Evolutionary conservation across 1,139 yeast species (phyloP).

Genomic region (Blastobotrys arbuscula): DNA sequence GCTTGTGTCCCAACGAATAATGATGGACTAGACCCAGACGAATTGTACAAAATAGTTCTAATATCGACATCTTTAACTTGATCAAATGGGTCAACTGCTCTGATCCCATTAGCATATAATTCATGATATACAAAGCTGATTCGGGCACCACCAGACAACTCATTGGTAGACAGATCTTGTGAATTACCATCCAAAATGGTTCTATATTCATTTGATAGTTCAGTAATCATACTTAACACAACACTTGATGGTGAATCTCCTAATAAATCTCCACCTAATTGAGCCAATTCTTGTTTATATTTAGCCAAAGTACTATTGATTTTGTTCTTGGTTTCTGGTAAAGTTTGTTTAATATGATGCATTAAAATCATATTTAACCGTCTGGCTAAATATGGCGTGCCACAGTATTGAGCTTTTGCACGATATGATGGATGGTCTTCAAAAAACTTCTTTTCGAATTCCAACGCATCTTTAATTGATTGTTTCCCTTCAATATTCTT

Average conservation of each 20-base stretch:
- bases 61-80: slow-evolving; percentile 95
- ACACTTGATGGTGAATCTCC: slow-evolving; percentile 85
- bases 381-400: slow-evolving; percentile 94
- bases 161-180: slow-evolving; percentile 74
- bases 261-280: slow-evolving; percentile 69
- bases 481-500: slow-evolving; percentile 84
- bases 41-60: slow-evolving; percentile 84
- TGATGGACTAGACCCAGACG: slow-evolving; percentile 97
- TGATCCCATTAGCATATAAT: slow-evolving; percentile 86
- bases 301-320: slow-evolving; percentile 86
- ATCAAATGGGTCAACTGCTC: slow-evolving; percentile 93
- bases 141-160: slow-evolving; percentile 93
- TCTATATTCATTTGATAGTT: slow-evolving; percentile 84
- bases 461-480: slow-evolving; percentile 81
- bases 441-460: slow-evolving; percentile 72
- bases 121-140: slow-evolving; percentile 97
- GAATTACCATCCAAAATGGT: slow-evolving; percentile 93
- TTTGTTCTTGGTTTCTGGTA: slow-evolving; percentile 91
- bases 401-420: slow-evolving; percentile 89
- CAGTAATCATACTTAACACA: slow-evolving; percentile 86
- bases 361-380: slow-evolving; percentile 84
- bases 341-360: slow-evolving; percentile 90
- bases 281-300: slow-evolving; percentile 70
- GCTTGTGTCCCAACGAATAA: slow-evolving; percentile 97
- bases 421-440: slow-evolving; percentile 91